Base-by-base conservation (phyloP, 805 yeast genomes). In the Yarrowia divulgata region DNA sequence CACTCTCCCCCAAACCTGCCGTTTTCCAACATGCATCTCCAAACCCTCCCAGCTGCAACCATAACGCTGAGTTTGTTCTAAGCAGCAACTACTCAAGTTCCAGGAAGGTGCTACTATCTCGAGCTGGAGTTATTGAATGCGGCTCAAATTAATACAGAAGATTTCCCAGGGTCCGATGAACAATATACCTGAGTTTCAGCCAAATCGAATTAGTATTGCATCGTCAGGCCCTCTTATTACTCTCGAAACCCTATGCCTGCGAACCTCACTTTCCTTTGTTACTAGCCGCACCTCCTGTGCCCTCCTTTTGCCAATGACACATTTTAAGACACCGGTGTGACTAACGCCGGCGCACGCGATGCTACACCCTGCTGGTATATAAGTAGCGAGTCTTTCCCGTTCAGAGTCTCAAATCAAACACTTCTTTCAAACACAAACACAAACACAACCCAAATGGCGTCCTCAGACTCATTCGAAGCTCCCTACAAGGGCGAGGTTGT, bases 391-490 rank as follows among this genome's bases (percentile, higher is more conserved):
- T 7, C 8, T 5, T 7, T 34, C 37, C 37, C 10, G 8, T 34
- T 23, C 29, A 23, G 37, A 34, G 10, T 34, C 37, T 23, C 29
- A 23, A 2, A 2, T 23, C 29, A 4, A 23, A 23, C 29, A 23
- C 29, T 23, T 23, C 29, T 23, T 23, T 23, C 18, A 42, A 16
- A 13, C 13, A 13, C 3, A 37, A 35, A 8, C 45, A 13, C 42
- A 34, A 12, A 2, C 39, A 18, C 42, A 35, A 35, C 4, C 13
- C 37, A 23, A 16, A 60, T 60, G 66, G 10, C 66, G 8, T 60
- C 66, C 13, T 60, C 66, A 1, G 66, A 45, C 66, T 60, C 66
- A 13, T 60, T 60, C n/a, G 66, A 60, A 43, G 52, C 66, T 12
- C 66, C 66, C 52, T 43, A 60, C 50, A 60, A 60, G 52, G 43